Percentiles rank a stretch among this genome's conserved stretches.
These are phyloP conservation scores for Blastobotrys raffinosifermentans DNA, from an alignment of 1,139 yeast genomes.

Conservation along the genomic window DNA sequence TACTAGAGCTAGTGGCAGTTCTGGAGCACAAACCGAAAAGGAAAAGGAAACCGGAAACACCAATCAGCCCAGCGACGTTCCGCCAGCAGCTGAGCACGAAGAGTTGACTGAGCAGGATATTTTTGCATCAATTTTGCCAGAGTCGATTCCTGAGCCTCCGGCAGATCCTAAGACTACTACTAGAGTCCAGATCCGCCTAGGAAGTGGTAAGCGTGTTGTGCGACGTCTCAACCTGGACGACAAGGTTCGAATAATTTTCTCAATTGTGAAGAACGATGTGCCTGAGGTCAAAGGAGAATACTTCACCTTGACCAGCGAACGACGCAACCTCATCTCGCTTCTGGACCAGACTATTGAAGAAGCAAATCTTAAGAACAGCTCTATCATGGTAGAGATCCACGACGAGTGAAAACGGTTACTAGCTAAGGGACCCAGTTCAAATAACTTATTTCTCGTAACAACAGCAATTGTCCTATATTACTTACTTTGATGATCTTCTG, in stretches of 20 bases:
- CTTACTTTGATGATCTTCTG: too few relatives aligned
- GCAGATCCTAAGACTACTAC: conserved; percentile 53
- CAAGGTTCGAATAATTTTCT: conserved; percentile 54
- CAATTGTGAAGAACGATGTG: conserved; percentile 47
- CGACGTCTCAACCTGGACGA: conserved; percentile 60
- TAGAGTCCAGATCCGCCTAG: conserved; percentile 79
- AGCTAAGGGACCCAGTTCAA: too few relatives aligned
- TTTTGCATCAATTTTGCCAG: conserved; percentile 44
- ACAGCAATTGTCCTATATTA: too few relatives aligned
- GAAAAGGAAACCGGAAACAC: neutral
- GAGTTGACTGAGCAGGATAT: conserved; percentile 27
- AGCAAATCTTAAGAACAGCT: conserved; percentile 77
- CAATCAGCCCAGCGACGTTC: conserved; percentile 1
- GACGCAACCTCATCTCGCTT: conserved; percentile 58
- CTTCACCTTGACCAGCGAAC: conserved; percentile 59
- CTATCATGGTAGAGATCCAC: conserved; percentile 59
- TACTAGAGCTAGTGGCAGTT: too few relatives aligned
- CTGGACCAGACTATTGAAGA: conserved; percentile 59
- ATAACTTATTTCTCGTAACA: too few relatives aligned
- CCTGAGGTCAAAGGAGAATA: conserved; percentile 47
- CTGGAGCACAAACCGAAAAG: too few relatives aligned
- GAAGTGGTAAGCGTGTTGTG: conserved; percentile 79
- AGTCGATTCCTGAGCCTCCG: conserved; percentile 56
- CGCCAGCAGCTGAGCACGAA: conserved; percentile 10
- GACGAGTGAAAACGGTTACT: conserved; percentile 14